These are phyloP conservation scores for Knufia petricola DNA, from an alignment of 2,329 filamentous ascomycete species.

Conservation along the genomic window DNA sequence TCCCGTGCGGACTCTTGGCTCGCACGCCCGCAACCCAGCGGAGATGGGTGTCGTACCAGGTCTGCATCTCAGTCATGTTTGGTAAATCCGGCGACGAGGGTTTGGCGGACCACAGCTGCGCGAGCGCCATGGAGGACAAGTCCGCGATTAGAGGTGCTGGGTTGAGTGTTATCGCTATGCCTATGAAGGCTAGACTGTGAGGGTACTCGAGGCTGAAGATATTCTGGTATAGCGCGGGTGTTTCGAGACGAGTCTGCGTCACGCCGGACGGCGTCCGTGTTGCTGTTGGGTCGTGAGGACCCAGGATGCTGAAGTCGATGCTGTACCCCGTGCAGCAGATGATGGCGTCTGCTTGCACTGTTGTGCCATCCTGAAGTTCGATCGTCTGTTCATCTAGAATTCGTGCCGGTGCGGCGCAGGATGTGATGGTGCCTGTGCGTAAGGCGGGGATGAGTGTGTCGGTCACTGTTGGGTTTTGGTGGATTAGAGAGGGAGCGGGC, in stretches of 20 bases:
- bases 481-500: constrained; percentile 23
- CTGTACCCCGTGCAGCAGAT: constrained; percentile 31
- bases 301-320: constrained; percentile 23
- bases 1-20: background rate
- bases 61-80: constrained; percentile 23
- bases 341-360: constrained; percentile 28
- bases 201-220: constrained; percentile 25
- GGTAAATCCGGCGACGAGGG: constrained; percentile 20
- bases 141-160: constrained; percentile 26
- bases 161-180: constrained; percentile 19
- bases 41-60: constrained; percentile 16
- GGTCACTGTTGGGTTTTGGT: constrained; percentile 26
- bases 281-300: constrained; percentile 23
- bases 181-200: constrained; percentile 27
- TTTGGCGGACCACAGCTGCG: constrained; percentile 27
- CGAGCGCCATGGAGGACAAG: constrained; percentile 25
- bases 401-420: constrained; percentile 10
- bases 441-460: constrained; percentile 26
- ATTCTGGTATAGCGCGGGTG: constrained; percentile 26
- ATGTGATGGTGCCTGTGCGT: constrained; percentile 24
- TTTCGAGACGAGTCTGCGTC: constrained; percentile 2
- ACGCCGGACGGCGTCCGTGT: no score
- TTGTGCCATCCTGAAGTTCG: constrained; percentile 26
- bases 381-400: constrained; percentile 23
- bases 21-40: constrained; percentile 15